A percentile compares a stretch with the other conserved stretches of the same genome.
phyloP scores from a whole-genome alignment of 495 filamentous ascomycete species.

The Penicillium psychrofluorescens region DNA sequence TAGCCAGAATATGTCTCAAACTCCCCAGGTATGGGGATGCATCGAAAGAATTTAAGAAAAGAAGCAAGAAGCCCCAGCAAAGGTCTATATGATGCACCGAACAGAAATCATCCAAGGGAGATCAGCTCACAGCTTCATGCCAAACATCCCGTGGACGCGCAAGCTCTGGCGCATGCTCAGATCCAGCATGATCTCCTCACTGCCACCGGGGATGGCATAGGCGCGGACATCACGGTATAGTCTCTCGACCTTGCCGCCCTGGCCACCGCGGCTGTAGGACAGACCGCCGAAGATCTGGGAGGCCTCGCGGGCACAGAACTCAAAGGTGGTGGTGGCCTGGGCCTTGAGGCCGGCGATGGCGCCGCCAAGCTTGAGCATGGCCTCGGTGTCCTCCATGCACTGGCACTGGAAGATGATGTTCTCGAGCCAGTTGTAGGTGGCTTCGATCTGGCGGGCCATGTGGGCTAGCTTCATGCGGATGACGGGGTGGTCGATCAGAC shows the following conservation, averaged over 20 bases:
- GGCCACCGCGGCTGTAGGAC: slow-evolving; percentile 86
- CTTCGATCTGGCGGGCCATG: slow-evolving; percentile 97
- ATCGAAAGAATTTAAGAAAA: slow-evolving; percentile 7
- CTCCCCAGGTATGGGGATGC: not conserved
- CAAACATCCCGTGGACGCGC: slow-evolving; percentile 81
- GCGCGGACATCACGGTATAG: slow-evolving; percentile 95
- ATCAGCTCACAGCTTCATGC: slow-evolving; percentile 79
- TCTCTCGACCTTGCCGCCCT: slow-evolving; percentile 93
- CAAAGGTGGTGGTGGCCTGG: slow-evolving; percentile 85
- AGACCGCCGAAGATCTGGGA: slow-evolving; percentile 96
- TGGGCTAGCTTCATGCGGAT: slow-evolving; percentile 96
- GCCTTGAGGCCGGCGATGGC: slow-evolving; percentile 93
- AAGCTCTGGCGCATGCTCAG: slow-evolving; percentile 89
- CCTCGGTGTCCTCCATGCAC: slow-evolving; percentile 88
- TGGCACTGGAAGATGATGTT: slow-evolving; percentile 88
- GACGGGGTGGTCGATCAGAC: slow-evolving; percentile 91
- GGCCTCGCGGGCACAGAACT: slow-evolving; percentile 95
- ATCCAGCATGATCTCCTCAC: slow-evolving; percentile 98
- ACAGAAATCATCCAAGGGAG: slow-evolving; percentile 1
- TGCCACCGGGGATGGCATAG: slow-evolving; percentile 94
- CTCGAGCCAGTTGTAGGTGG: slow-evolving; percentile 95
- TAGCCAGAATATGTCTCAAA: not conserved
- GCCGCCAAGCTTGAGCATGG: slow-evolving; percentile 91
- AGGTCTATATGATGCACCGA: not conserved
- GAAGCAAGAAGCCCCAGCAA: slow-evolving; percentile 1